These are phyloP conservation scores for Boletus rufocinnamomeus DNA, from an alignment of 768 basidiomycete species.

Conservation along the genomic window DNA sequence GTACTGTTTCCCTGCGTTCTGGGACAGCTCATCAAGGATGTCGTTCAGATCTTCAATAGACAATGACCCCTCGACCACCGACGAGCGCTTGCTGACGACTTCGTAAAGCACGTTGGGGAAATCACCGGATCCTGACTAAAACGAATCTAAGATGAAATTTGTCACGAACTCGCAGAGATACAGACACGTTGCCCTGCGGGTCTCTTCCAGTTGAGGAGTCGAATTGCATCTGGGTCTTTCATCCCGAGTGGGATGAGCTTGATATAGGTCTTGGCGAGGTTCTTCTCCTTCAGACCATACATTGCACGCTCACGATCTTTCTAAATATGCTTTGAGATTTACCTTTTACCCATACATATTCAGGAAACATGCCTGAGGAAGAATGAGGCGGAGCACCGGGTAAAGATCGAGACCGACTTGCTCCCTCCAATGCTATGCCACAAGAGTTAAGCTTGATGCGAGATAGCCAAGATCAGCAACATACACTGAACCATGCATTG, in stretches of 20 bases:
- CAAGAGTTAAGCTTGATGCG: conserved; percentile 14
- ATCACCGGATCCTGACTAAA: conserved; percentile 75
- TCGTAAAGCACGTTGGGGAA: conserved; percentile 87
- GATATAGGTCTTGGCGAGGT: conserved; percentile 90
- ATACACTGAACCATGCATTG: conserved; percentile 79
- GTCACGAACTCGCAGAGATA: conserved; percentile 4
- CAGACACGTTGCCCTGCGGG: conserved; percentile 69
- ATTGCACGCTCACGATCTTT: conserved; percentile 92
- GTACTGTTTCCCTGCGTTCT: conserved; percentile 74
- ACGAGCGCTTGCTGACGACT: conserved; percentile 82
- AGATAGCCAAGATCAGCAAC: conserved; percentile 24
- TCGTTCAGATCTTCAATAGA: conserved; percentile 85
- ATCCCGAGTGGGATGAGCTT: conserved; percentile 81
- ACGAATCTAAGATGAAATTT: neutral
- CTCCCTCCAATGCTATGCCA: conserved; percentile 74
- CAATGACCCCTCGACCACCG: conserved; percentile 70
- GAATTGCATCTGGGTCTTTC: conserved; percentile 78
- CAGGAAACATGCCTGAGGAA: conserved; percentile 73
- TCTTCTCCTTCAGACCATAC: conserved; percentile 94
- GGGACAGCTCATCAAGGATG: conserved; percentile 74
- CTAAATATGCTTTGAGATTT: conserved; percentile 42
- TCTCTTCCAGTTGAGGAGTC: conserved; percentile 88
- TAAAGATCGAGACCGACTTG: conserved; percentile 88
- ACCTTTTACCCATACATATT: neutral
- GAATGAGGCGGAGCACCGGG: conserved; percentile 82